These are phyloP conservation scores for Hymenoscyphus scutula DNA, from an alignment of 2,329 filamentous ascomycete species.

Conservation along the genomic window DNA sequence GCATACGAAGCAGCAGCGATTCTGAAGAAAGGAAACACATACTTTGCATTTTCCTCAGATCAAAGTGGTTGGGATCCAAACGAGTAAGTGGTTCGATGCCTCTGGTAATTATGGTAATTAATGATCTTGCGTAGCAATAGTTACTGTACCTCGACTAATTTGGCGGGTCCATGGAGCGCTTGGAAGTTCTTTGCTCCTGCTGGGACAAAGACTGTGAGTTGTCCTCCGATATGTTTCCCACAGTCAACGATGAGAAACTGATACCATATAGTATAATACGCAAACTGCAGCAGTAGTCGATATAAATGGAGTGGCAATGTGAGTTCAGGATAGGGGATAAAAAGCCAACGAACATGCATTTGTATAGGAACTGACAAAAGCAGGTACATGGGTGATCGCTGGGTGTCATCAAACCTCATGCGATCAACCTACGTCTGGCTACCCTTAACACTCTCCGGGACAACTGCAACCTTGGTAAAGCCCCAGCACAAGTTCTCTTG, in stretches of 20 bases:
- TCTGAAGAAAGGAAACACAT: conserved; percentile 56
- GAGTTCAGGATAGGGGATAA: not conserved
- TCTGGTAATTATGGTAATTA: not conserved
- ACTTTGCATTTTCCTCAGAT: conserved; percentile 64
- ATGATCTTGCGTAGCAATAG: conserved; percentile 43
- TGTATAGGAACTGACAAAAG: conserved; percentile 1
- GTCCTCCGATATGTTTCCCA: not conserved
- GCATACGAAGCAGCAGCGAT: conserved; percentile 62
- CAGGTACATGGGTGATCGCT: conserved; percentile 67
- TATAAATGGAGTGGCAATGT: conserved; percentile 38
- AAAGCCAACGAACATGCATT: too few species aligned
- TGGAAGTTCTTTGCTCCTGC: conserved; percentile 58
- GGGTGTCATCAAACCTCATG: conserved; percentile 58
- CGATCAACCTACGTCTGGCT: conserved; percentile 64
- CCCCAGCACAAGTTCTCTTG: not conserved
- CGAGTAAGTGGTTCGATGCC: not conserved
- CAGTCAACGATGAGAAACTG: not conserved
- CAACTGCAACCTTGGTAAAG: conserved; percentile 45
- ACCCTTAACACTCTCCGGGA: conserved; percentile 53
- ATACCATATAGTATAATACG: conserved; percentile 43
- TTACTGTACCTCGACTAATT: conserved; percentile 56
- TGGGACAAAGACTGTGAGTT: conserved; percentile 48
- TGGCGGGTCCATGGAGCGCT: conserved; percentile 58
- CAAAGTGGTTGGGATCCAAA: conserved; percentile 43
- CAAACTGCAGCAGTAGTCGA: conserved; percentile 60